A percentile compares a stretch with the other conserved stretches of the same genome.
These are phyloP conservation scores for Geotrichum phurueaensis DNA, from an alignment of 1,139 yeast species.

Conservation along the genomic window DNA sequence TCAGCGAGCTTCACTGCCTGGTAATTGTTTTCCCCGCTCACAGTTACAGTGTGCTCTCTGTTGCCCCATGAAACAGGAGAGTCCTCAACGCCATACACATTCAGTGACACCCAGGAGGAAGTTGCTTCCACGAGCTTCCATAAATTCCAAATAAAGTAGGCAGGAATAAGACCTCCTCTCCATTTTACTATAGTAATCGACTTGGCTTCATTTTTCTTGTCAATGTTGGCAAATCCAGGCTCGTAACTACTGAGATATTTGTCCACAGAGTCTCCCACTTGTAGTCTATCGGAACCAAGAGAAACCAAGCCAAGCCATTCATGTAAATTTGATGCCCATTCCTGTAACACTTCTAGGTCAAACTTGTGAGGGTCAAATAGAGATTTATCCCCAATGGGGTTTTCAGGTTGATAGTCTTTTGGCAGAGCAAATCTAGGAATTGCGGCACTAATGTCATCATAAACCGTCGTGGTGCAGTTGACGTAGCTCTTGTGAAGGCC, in stretches of 20 bases:
- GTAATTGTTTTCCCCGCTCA: conserved; percentile 28
- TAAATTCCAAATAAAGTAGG: conserved; percentile 14
- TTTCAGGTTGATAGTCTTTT: conserved; percentile 1
- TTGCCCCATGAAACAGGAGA: conserved; percentile 32
- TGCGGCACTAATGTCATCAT: conserved; percentile 4
- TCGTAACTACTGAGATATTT: conserved; percentile 25
- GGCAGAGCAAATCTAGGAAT: conserved; percentile 20
- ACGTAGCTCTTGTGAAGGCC: neutral
- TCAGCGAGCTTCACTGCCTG: conserved; percentile 21
- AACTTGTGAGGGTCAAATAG: neutral
- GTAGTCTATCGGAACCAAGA: conserved; percentile 23
- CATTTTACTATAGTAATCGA: conserved; percentile 18
- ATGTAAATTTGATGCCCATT: conserved; percentile 29
- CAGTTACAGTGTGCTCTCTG: conserved; percentile 23
- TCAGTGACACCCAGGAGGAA: conserved; percentile 24
- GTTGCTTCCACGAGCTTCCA: conserved; percentile 14
- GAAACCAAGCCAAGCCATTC: conserved; percentile 34
- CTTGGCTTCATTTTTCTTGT: conserved; percentile 9
- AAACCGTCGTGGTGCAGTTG: conserved; percentile 11
- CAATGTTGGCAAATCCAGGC: conserved; percentile 14
- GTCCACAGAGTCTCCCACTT: conserved; percentile 23
- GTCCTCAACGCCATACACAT: conserved; percentile 29
- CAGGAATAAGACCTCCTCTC: conserved; percentile 23
- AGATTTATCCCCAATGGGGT: neutral
- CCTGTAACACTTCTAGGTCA: conserved; percentile 24